A percentile compares a stretch with the other conserved stretches of the same genome.
Conservation (phyloP, 148 eudicot species). For the Pouteria glomerata region DNA sequence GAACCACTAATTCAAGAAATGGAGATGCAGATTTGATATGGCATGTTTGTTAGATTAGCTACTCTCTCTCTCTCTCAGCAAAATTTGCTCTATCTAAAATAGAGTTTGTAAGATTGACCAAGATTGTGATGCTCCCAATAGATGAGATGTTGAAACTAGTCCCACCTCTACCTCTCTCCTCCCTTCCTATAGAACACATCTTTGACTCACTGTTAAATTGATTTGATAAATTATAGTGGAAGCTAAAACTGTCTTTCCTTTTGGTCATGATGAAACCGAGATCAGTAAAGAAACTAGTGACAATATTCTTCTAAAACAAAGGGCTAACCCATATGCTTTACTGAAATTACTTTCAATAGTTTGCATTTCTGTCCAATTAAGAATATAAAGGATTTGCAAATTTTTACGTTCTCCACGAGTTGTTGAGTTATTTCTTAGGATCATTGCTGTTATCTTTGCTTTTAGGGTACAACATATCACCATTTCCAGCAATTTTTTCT, state of each 20-base stretch:
- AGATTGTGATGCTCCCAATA: background rate
- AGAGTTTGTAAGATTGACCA: background rate
- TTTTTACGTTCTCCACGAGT: background rate
- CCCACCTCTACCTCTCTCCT: background rate
- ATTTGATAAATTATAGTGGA: background rate
- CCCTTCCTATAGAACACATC: constrained; percentile 1
- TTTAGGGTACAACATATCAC: constrained; percentile 18
- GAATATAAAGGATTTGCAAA: background rate
- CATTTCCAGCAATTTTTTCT: constrained; percentile 11
- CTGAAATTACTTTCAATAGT: background rate
- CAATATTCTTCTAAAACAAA: background rate
- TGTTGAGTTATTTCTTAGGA: background rate
- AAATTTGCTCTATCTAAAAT: background rate
- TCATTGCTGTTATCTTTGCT: background rate
- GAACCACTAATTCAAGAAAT: too few relatives aligned
- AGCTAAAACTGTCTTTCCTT: background rate
- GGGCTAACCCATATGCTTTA: background rate
- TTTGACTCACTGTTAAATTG: background rate
- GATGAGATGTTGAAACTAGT: background rate
- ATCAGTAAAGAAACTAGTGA: background rate
- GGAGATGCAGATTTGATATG: constrained; percentile 1
- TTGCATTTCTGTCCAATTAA: background rate
- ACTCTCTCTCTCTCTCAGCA: background rate
- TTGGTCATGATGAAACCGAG: background rate
- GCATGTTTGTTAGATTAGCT: background rate